A percentile compares a stretch with the other conserved stretches of the same genome.
Conservation (phyloP, 2,329 filamentous ascomycete genomes). For the Penicillium sp. region DNA sequence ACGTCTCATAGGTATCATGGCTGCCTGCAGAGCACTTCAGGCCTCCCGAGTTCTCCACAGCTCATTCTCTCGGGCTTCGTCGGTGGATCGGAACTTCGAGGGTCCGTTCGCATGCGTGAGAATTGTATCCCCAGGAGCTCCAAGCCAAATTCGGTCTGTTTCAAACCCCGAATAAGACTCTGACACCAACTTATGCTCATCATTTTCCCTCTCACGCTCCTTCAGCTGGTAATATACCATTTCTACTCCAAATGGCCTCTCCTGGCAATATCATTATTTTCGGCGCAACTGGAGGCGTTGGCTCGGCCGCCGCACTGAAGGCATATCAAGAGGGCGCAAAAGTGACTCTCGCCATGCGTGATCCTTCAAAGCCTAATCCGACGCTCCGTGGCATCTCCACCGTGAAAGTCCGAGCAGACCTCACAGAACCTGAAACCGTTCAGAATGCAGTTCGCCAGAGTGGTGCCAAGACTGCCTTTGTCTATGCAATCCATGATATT, state of each 20-base stretch:
- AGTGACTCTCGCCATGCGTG: conserved; percentile 50
- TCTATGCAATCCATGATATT: conserved; percentile 42
- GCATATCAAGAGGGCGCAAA: conserved; percentile 43
- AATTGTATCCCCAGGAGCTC: too few species aligned
- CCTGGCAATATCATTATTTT: conserved; percentile 35
- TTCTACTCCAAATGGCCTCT: neutral
- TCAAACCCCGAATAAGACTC: too few species aligned
- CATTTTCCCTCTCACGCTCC: too few species aligned
- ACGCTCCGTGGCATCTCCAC: conserved; percentile 30
- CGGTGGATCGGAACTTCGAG: too few species aligned
- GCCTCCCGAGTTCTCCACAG: too few species aligned
- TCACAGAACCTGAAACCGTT: conserved; percentile 44
- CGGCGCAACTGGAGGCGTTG: conserved; percentile 50
- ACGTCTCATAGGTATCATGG: too few species aligned
- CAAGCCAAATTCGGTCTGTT: too few species aligned
- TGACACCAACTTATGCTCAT: too few species aligned
- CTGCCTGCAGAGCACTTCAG: too few species aligned
- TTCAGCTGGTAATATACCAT: neutral
- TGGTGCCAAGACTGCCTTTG: conserved; percentile 48
- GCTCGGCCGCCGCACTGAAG: conserved; percentile 38
- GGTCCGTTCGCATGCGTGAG: too few species aligned
- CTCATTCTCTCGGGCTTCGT: too few species aligned
- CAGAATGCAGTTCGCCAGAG: conserved; percentile 37
- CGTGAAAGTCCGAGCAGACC: conserved; percentile 46
- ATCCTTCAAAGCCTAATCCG: conserved; percentile 44